A percentile compares a stretch with the other conserved stretches of the same genome.
Conservation (phyloP, 768 basidiomycete genomes). For the Boletus rex-veris region DNA sequence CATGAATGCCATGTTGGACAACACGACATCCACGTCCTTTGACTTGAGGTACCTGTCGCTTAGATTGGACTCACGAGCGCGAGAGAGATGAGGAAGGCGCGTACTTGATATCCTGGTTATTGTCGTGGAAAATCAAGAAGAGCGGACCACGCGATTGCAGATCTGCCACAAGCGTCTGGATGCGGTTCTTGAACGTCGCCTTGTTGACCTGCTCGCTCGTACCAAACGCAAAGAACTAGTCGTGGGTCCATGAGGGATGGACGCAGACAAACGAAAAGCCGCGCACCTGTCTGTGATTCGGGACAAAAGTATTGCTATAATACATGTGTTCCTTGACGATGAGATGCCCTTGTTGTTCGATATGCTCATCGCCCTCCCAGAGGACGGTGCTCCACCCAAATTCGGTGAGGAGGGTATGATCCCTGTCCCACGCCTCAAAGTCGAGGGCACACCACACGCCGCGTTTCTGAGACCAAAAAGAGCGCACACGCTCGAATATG, state of each 20-base stretch:
- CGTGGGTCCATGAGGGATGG: neutral
- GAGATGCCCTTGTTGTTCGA: slow-evolving; percentile 54
- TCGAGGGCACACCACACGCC: slow-evolving; percentile 79
- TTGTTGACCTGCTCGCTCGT: slow-evolving; percentile 52
- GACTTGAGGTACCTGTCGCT: slow-evolving; percentile 50
- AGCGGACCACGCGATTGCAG: slow-evolving; percentile 51
- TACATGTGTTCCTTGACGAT: slow-evolving; percentile 59
- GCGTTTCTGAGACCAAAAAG: slow-evolving; percentile 56
- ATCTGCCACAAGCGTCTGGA: slow-evolving; percentile 44
- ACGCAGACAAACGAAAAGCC: neutral
- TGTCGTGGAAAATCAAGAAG: slow-evolving; percentile 80
- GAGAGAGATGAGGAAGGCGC: neutral
- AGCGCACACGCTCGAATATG: slow-evolving; percentile 65
- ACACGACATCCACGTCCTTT: slow-evolving; percentile 45
- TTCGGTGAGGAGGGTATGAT: slow-evolving; percentile 72
- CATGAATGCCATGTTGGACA: slow-evolving; percentile 49
- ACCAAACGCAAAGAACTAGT: slow-evolving; percentile 67
- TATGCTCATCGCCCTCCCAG: slow-evolving; percentile 51
- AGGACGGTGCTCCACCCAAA: slow-evolving; percentile 69
- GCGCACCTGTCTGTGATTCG: slow-evolving; percentile 55
- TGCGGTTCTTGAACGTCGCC: slow-evolving; percentile 47
- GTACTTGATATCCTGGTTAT: slow-evolving; percentile 73
- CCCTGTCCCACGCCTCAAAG: slow-evolving; percentile 80
- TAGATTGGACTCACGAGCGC: neutral
- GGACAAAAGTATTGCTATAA: slow-evolving; percentile 64